Conservation (phyloP, 2,329 filamentous ascomycete species). For the Fusarium drepaniforme region DNA sequence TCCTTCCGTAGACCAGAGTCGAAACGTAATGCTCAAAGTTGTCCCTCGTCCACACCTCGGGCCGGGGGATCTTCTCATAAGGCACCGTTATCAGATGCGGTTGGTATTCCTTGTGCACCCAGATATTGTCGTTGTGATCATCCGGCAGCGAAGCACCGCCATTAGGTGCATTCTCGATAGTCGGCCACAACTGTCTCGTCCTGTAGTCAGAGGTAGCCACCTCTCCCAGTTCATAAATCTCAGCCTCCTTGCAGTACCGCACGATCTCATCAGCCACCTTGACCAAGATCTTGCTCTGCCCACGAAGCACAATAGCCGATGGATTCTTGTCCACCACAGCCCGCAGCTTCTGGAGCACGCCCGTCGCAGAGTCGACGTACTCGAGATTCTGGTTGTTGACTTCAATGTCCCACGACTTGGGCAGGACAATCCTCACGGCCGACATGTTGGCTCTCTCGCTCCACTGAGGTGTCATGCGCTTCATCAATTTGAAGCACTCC, state of each 20-base stretch:
- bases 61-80: slow-evolving; percentile 55
- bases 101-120: slow-evolving; percentile 51
- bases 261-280: slow-evolving; percentile 52
- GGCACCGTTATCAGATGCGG: slow-evolving; percentile 47
- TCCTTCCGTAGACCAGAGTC: slow-evolving; percentile 53
- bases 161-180: slow-evolving; percentile 45
- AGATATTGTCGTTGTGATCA: slow-evolving; percentile 45
- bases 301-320: slow-evolving; percentile 50
- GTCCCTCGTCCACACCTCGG: slow-evolving; percentile 55
- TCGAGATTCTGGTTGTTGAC: slow-evolving; percentile 49
- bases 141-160: slow-evolving; percentile 39
- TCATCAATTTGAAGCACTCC: slow-evolving; percentile 53
- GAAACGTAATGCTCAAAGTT: slow-evolving; percentile 58
- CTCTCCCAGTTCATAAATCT: slow-evolving; percentile 53
- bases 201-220: slow-evolving; percentile 51
- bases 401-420: slow-evolving; percentile 50
- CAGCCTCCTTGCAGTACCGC: slow-evolving; percentile 44
- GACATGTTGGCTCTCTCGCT: slow-evolving; percentile 49
- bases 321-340: slow-evolving; percentile 50
- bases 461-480: slow-evolving; percentile 50
- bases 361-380: slow-evolving; percentile 51
- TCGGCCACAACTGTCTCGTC: slow-evolving; percentile 52
- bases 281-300: slow-evolving; percentile 46
- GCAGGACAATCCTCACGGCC: slow-evolving; percentile 52
- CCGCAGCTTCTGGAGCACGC: slow-evolving; percentile 48